Base-by-base conservation (phyloP, 1,139 yeast species). In the Yamadazyma oceani region DNA sequence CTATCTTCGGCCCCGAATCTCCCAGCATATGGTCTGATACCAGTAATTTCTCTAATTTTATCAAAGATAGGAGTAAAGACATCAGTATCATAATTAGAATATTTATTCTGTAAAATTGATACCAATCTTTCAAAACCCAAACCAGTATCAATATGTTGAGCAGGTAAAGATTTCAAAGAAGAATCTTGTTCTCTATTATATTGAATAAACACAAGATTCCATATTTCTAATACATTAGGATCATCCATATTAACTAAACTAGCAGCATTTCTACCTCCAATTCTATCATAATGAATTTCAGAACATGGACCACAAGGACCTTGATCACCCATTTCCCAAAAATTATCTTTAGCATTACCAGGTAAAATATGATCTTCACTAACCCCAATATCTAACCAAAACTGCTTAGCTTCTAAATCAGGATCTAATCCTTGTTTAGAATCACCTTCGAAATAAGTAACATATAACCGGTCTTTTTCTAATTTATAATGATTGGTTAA, bases 251-350 rank as follows among this genome's bases (percentile, higher is more conserved):
- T 92, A 52, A 92, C 99, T 50, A 92, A 74, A 50, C 67, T 60
- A 24, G 97, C 75, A 42, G 97, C 98, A 57, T 92, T 90, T 70
- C 99, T 81, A 40, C 97, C 97, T 45, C 98, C 98, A 48, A 92
- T 88, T 66, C 98, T 82, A 63, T 92, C 99, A 64, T 88, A 92
- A 64, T 92, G 99, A 52, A 92, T 78, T 65, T 92, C 98, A 14
- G 96, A 86, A 69, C 98, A 94, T 36, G 99, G 99, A 46, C 99
- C 99, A 73, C 99, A 92, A 32, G 99, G 99, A 49, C 99, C 99
- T 69, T 90, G 97, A 59, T 94, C 99, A 53, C 99, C 99, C 99
- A 92, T 92, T 72, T 94, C 99, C 99, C 99, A 92, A 64, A 92
- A 92, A 69, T 92, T 92, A 62, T 92, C 99, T 59, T 82, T 73